These are phyloP conservation scores for Ambrosia trifida DNA, from an alignment of 129 eudicot species.

Conservation along the genomic window DNA sequence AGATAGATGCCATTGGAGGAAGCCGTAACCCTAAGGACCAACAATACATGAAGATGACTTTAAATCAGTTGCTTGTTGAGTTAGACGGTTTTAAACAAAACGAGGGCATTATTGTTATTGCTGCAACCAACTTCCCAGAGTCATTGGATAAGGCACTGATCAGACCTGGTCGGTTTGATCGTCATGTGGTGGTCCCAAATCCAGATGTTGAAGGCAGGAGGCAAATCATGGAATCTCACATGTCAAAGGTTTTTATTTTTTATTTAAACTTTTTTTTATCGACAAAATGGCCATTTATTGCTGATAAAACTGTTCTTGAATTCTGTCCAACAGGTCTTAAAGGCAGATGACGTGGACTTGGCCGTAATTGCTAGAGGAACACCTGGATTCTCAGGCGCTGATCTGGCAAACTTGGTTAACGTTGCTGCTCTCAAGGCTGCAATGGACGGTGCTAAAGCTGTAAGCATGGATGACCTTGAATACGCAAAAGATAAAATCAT, in stretches of 20 bases:
- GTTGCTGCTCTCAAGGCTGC: constrained; percentile 90
- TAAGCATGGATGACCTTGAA: constrained; percentile 68
- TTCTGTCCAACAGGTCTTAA: constrained; percentile 59
- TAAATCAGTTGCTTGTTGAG: constrained; percentile 91
- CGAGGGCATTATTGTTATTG: constrained; percentile 89
- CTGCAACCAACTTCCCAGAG: constrained; percentile 88
- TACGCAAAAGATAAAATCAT: constrained; percentile 78
- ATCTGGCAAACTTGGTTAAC: constrained; percentile 91
- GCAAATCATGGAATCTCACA: constrained; percentile 89
- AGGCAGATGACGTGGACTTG: constrained; percentile 60
- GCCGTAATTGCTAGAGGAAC: constrained; percentile 80
- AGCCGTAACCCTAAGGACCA: constrained; percentile 94
- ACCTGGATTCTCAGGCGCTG: constrained; percentile 95
- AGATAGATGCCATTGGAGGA: constrained; percentile 98
- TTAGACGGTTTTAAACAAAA: constrained; percentile 92
- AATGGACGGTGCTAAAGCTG: constrained; percentile 83
- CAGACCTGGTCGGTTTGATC: constrained; percentile 94
- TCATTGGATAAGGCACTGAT: constrained; percentile 87
- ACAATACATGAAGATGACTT: constrained; percentile 91
- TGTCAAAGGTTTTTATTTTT: constrained; percentile 61
- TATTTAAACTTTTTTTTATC: neutral
- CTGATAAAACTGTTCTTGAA: neutral
- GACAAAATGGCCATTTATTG: neutral
- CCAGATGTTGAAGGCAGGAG: constrained; percentile 96
- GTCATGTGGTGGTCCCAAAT: constrained; percentile 83